phyloP scores from a whole-genome alignment of 78 protist genomes.

The Fonticula alba region DNA sequence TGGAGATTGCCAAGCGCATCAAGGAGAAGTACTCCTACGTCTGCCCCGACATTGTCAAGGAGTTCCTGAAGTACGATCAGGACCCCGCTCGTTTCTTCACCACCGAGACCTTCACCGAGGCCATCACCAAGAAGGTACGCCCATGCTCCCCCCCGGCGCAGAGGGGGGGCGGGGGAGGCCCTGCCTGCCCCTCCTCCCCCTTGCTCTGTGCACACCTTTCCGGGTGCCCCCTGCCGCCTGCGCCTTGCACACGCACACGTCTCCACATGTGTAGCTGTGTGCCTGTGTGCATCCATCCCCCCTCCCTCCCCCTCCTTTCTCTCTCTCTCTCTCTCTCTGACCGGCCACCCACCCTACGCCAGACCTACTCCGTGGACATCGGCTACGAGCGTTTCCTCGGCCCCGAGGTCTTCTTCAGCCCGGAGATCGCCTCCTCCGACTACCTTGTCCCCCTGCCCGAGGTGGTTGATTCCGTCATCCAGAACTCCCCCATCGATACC shows the following conservation, averaged over 20 bases:
- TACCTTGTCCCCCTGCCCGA: slow-evolving; percentile 75
- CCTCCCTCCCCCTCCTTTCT: neutral
- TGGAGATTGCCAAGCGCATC: slow-evolving; percentile 69
- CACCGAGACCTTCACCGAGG: slow-evolving; percentile 4
- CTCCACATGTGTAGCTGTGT: neutral
- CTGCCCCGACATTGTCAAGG: slow-evolving; percentile 82
- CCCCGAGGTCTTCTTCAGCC: slow-evolving; percentile 98
- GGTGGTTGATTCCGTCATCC: slow-evolving; percentile 70
- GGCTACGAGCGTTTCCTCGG: slow-evolving; percentile 97
- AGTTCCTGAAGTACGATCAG: slow-evolving; percentile 75
- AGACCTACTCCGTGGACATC: slow-evolving; percentile 58
- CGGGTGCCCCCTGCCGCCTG: no score
- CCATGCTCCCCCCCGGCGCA: no score
- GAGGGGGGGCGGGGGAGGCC: neutral
- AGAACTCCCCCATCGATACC: slow-evolving; percentile 87
- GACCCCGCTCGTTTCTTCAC: slow-evolving; percentile 66
- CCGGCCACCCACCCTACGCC: neutral
- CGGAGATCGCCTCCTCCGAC: slow-evolving; percentile 79
- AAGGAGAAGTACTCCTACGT: slow-evolving; percentile 83
- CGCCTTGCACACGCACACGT: no score
- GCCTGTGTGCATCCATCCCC: neutral
- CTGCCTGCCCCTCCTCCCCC: slow-evolving; percentile 2
- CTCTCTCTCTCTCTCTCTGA: neutral
- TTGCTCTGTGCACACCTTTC: no score
- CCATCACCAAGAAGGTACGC: slow-evolving; percentile 55